Evolutionary conservation across 257 asterid genomes (phyloP), one percentile per base, ranked within the genome.

Genomic region (Mentha longifolia): DNA sequence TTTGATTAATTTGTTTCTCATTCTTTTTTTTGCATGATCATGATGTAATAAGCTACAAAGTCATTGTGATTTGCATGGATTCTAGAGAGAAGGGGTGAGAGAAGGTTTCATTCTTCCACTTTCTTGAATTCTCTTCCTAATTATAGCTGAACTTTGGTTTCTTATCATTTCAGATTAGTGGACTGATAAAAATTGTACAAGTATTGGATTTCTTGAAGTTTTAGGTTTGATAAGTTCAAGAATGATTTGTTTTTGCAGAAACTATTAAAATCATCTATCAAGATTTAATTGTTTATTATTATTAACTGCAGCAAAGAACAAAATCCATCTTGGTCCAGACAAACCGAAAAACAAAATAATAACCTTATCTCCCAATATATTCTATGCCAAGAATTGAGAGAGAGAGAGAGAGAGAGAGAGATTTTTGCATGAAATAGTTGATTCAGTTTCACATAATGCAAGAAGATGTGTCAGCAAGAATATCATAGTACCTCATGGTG

Each of bases 301-400:
- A 22, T 22, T 31, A 49, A 63, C 17, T 1, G 16, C 22, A 70
- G 11, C 8, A 49, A 60, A 60, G 61, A 63, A 72, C 56, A 39
- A 71, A 64, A 52, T 14, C 9, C 11, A 74, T 42, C 19, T 33
- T 51, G 46, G 71, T 71, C 72, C 51, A 46, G 9, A 19, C 42
- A 33, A 20, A 16, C 9, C 14, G 51, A 67, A 77, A 56, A 39
- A 39, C 3, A 39, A 61, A 54, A 76, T 15, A 51, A 16, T 6
- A 49, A 22, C 39, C 73, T 68, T 39, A 68, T 68, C 75, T 66
- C 51, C 7, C 63, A 35, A 9, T 63, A 63, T 69, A 78, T 74
- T 69, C 75, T 15, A 51, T 62, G 47, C 72, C 68, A 43, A 58
- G 77, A 28, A 57, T 58, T 43, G 33, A 68, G 63, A 15, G 22